Evolutionary conservation across 208 protist species (phyloP).

Genomic region (Trypanosoma platydactyli): DNA sequence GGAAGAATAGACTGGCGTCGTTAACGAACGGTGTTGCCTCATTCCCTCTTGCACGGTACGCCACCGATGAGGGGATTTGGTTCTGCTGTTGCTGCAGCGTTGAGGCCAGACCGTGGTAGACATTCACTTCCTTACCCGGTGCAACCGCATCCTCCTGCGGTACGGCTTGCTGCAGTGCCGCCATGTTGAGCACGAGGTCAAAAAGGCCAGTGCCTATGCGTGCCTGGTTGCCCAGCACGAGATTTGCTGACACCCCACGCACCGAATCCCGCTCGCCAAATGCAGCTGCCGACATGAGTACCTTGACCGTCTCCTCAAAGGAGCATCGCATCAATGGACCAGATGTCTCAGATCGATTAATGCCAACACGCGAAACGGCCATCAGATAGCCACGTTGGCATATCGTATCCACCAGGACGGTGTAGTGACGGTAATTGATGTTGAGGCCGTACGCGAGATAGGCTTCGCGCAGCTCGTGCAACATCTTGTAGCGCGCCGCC

Average conservation of each 20-base stretch:
- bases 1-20: constrained; percentile 52
- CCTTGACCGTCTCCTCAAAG: constrained; percentile 99
- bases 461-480: constrained; percentile 92
- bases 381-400: constrained; percentile 96
- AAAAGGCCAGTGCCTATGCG: constrained; percentile 97
- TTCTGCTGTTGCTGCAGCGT: constrained; percentile 24
- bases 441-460: constrained; percentile 96
- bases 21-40: constrained; percentile 76
- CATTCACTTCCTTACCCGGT: constrained; percentile 65
- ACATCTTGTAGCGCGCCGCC: constrained; percentile 73
- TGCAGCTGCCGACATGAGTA: constrained; percentile 97
- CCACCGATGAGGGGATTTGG: constrained; percentile 33
- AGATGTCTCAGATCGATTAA: constrained; percentile 94
- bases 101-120: constrained; percentile 80
- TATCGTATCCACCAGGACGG: constrained; percentile 99
- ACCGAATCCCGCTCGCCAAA: constrained; percentile 96
- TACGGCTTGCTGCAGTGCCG: constrained; percentile 84
- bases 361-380: constrained; percentile 96
- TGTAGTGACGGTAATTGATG: constrained; percentile 99
- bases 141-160: constrained; percentile 78
- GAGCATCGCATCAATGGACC: constrained; percentile 98
- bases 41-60: constrained; percentile 32
- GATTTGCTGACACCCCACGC: constrained; percentile 96
- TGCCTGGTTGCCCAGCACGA: constrained; percentile 98
- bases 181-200: constrained; percentile 95